These are phyloP conservation scores for Mollisia scopiformis DNA, from an alignment of 2,329 filamentous ascomycete genomes.

Conservation along the genomic window DNA sequence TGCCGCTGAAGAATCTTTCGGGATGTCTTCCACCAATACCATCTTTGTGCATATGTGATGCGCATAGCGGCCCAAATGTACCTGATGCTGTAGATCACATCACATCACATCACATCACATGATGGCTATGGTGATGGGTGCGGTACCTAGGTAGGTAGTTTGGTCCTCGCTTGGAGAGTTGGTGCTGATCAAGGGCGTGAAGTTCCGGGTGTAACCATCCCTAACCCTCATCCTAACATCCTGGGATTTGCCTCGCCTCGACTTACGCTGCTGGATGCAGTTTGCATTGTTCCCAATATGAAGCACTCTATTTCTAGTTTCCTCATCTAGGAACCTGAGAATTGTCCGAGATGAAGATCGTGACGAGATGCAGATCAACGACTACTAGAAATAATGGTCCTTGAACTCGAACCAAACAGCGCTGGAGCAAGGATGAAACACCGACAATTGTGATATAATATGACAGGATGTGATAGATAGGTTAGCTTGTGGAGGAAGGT, in stretches of 20 bases:
- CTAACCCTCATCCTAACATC: neutral
- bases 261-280: neutral
- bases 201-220: neutral
- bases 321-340: neutral
- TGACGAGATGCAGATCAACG: neutral
- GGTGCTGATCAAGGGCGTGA: neutral
- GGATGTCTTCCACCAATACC: constrained; percentile 22
- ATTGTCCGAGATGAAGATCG: constrained; percentile 1
- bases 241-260: no score
- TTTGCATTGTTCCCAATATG: neutral
- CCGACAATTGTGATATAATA: neutral
- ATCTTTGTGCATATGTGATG: constrained; percentile 21
- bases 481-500: no score
- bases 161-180: neutral
- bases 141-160: no score
- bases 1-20: constrained; percentile 25
- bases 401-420: neutral
- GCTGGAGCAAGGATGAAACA: neutral
- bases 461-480: neutral
- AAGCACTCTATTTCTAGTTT: neutral
- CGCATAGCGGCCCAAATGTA: constrained; percentile 36
- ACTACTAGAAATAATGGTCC: no score
- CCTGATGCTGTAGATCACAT: constrained; percentile 23
- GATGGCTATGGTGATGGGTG: no score
- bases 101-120: constrained; percentile 5